Evolutionary conservation across 345 rosid species (phyloP).

Genomic region (Aegle marmelos): DNA sequence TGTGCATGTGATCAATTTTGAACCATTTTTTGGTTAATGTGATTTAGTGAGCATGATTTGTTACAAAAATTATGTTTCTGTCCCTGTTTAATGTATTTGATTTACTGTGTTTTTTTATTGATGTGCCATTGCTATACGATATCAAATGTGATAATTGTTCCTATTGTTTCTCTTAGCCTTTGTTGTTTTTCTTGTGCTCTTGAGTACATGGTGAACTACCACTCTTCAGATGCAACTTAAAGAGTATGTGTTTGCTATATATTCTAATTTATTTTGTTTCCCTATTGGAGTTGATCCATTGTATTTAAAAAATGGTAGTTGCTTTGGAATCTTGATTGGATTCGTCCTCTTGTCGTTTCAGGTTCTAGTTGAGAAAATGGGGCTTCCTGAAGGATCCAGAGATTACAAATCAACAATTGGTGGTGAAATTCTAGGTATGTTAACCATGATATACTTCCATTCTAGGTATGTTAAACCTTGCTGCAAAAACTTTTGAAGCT

Average conservation of each 20-base stretch:
- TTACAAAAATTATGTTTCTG: not conserved
- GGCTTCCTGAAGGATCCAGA: conserved; percentile 36
- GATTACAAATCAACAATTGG: conserved; percentile 8
- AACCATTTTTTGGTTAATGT: not conserved
- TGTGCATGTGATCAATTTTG: not conserved
- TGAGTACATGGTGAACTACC: not conserved
- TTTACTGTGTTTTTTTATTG: not conserved
- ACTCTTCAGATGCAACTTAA: not conserved
- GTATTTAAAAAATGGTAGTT: conserved; percentile 1
- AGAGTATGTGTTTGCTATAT: not conserved
- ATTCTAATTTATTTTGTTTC: not conserved
- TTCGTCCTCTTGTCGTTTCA: conserved; percentile 17
- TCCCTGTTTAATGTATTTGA: not conserved
- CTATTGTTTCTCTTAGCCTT: not conserved
- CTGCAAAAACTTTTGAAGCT: conserved; percentile 1
- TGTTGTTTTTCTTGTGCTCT: not conserved
- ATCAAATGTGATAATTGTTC: not conserved
- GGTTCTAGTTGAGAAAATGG: conserved; percentile 82
- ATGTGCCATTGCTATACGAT: not conserved
- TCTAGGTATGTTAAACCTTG: too few species aligned
- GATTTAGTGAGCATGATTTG: not conserved
- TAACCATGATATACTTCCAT: not conserved
- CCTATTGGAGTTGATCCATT: not conserved
- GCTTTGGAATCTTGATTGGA: not conserved
- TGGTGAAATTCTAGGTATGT: conserved; percentile 35